These are phyloP conservation scores for Suhomyces panamericanus DNA, from an alignment of 1,139 yeast genomes.

Conservation along the genomic window DNA sequence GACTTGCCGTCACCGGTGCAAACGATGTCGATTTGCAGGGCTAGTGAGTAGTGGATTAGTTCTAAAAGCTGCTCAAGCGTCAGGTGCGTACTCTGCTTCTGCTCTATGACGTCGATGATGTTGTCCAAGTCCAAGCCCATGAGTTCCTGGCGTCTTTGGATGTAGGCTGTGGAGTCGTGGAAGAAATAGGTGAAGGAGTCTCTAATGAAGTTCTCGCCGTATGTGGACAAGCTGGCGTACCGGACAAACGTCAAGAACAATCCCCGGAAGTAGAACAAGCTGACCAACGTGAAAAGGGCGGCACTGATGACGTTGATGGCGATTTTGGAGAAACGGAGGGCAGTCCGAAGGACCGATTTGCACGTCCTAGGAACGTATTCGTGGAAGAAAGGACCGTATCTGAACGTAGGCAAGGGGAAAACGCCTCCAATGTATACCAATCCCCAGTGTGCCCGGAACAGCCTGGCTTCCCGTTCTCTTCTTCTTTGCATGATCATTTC, in stretches of 20 bases:
- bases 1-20: background rate
- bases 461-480: constrained; percentile 5
- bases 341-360: background rate
- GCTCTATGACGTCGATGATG: constrained; percentile 14
- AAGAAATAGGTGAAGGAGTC: constrained; percentile 33
- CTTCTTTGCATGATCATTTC: constrained; percentile 9
- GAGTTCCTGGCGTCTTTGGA: constrained; percentile 16
- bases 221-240: constrained; percentile 34
- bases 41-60: background rate
- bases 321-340: constrained; percentile 6
- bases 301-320: constrained; percentile 20
- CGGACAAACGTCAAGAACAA: constrained; percentile 21
- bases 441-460: constrained; percentile 15
- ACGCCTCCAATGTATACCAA: constrained; percentile 19
- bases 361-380: constrained; percentile 15
- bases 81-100: background rate
- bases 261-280: constrained; percentile 21
- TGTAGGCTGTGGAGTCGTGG: constrained; percentile 18
- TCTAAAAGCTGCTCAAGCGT: background rate
- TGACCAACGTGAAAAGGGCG: constrained; percentile 22
- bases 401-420: constrained; percentile 33
- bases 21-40: constrained; percentile 1
- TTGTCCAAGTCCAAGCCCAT: constrained; percentile 14
- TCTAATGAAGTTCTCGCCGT: constrained; percentile 29
- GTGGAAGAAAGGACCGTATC: constrained; percentile 28